Base-by-base conservation (phyloP, 1,284 basidiomycete genomes). In the Ceratobasidium papillatum region DNA sequence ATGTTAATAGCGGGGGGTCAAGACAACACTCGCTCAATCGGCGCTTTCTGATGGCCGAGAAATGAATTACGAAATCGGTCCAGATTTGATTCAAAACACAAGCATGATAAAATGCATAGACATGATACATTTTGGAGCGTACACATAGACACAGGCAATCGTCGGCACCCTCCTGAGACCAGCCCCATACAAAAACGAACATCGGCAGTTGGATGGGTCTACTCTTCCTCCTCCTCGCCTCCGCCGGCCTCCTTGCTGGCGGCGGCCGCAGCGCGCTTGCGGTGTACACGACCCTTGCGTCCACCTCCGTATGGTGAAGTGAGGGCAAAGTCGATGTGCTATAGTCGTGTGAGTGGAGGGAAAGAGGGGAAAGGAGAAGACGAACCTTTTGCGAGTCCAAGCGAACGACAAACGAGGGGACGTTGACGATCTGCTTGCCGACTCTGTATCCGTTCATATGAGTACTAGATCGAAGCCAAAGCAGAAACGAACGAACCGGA, bases 381-480 rank as follows among this genome's bases (percentile, higher is more conserved):
- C 79, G 74, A 77, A 82, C 83, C 80, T 96, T 96, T 90, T 96
- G 94, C 77, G 94, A 95, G 87, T 96, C 94, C 81, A 96, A 91
- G 85, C 94, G 95, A 80, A 99, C 98, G 81, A 99, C 94, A 84
- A 99, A 99, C 19, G 96, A 99, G 52, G 98, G 98, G 73, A 99
- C 94, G 87, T 99, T 97, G 87, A 99, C 98, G 80, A 98, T 95
- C 86, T 99, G 98, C 87, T 97, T 98, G 85, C 97, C 98, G 83
- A 99, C 98, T 79, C 95, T 93, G 77, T 11, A 43, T 30, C 11
- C 27, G 8, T 14, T 12, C 27, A 56, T 49, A 8, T 54, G 34
- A 56, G 14, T 52, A 36, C 25, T 52, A 38, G n/a, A n/a, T n/a
- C 54, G 22, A 52, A 61, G 19, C 66, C 11, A 34, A 63, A 1